Base-by-base conservation (phyloP, 495 filamentous ascomycete species). In the Aspergillus funiculosus region DNA sequence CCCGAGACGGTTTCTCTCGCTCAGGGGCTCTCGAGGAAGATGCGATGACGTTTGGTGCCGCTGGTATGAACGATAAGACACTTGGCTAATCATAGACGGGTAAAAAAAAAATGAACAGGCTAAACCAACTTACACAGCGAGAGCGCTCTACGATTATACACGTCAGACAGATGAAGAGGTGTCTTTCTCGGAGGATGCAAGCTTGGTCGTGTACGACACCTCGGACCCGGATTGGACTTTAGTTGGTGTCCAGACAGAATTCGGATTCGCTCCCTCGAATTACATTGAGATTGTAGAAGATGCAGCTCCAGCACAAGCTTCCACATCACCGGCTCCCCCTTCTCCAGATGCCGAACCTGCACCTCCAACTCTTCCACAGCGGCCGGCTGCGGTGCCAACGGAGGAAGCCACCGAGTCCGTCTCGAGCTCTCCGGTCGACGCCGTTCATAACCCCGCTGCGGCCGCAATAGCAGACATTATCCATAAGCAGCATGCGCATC, bases 81-180 rank as follows among this genome's bases (percentile, higher is more conserved):
- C 11, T 41, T 27, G 24, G 28, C 44, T 47, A 31, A 47, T 36
- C 35, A 35, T 15, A 9, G 19, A 9, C 9, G 9, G 9, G 10
- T 14, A 22, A 17, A 46, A 35, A n/a, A n/a, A n/a, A n/a, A 17
- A 25, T 37, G n/a, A 41, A 48, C 40, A 94, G 88, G 82, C 79
- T 46, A 74, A 79, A 72, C 85, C 92, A 14, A 69, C 75, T 42
- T 72, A 79, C 38, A 69, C 81, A 46, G 91, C 89, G 15, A 87
- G 84, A 66, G 86, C 90, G 30, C 77, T 97, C 26, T 99, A 90
- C 70, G 94, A 97, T 61, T 99, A 99, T 66, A 87, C 85, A 26
- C 77, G 89, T 43, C 92, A 99, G 68, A 99, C 92, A 36, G 94
- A 99, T 59, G 92, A 97, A 63, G 92, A 99, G 68, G 74, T 99